phyloP scores from a whole-genome alignment of 352 stramenopile genomes.

The Globisporangium apiculatum region DNA sequence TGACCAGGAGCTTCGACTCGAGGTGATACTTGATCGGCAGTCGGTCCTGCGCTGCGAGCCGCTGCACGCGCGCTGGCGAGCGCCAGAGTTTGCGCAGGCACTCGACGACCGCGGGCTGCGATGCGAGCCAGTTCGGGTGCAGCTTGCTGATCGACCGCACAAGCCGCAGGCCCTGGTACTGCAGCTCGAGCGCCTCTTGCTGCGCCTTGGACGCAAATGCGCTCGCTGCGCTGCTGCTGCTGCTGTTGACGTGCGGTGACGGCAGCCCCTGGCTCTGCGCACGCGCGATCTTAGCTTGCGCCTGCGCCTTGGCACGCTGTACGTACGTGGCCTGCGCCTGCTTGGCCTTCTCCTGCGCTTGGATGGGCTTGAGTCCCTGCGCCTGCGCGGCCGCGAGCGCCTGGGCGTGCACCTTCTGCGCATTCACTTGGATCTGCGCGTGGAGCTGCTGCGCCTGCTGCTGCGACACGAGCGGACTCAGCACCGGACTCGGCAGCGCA shows the following conservation, averaged over 20 bases:
- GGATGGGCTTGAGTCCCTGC: constrained; percentile 77
- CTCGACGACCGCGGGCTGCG: constrained; percentile 86
- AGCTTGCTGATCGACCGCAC: constrained; percentile 89
- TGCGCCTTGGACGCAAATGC: constrained; percentile 70
- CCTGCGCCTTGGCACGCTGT: constrained; percentile 80
- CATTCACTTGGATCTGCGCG: constrained; percentile 86
- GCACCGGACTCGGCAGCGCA: constrained; percentile 35
- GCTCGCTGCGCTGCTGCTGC: constrained; percentile 16
- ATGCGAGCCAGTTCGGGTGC: constrained; percentile 86
- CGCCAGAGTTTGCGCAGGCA: constrained; percentile 94
- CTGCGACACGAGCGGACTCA: constrained; percentile 54
- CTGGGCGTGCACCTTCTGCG: constrained; percentile 85
- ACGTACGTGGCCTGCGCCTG: constrained; percentile 86
- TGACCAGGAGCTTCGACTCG: constrained; percentile 94
- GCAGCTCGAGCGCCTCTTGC: constrained; percentile 89
- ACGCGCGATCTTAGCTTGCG: constrained; percentile 79
- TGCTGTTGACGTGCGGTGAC: constrained; percentile 23
- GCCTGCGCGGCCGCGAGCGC: constrained; percentile 82
- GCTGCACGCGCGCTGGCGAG: constrained; percentile 73
- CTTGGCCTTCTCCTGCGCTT: constrained; percentile 87
- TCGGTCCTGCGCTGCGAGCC: constrained; percentile 60
- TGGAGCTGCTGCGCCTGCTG: constrained; percentile 84
- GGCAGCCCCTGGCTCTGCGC: constrained; percentile 54
- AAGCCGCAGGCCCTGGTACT: constrained; percentile 92
- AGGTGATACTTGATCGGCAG: constrained; percentile 89